Percentiles rank a stretch among this genome's conserved stretches.
phyloP scores from a whole-genome alignment of 2,329 filamentous ascomycete species.

The Colletotrichum incanum region DNA sequence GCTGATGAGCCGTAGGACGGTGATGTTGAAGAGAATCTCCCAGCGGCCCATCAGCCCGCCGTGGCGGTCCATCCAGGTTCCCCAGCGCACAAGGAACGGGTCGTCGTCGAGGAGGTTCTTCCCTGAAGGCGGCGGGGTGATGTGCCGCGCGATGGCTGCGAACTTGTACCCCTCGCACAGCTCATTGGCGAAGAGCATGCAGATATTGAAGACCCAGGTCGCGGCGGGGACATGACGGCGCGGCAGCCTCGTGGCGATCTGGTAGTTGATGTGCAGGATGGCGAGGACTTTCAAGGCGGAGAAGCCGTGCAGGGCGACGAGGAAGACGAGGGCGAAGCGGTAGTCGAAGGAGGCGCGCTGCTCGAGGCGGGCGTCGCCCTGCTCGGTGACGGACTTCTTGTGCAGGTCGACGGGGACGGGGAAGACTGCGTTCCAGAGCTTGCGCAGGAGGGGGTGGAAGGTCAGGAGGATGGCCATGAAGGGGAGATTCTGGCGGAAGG shows the following conservation, averaged over 20 bases:
- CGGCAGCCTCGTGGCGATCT: constrained; percentile 81
- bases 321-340: constrained; percentile 83
- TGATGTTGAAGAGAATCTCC: constrained; percentile 99
- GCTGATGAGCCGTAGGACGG: constrained; percentile 91
- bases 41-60: constrained; percentile 90
- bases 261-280: constrained; percentile 88
- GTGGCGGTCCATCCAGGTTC: constrained; percentile 81
- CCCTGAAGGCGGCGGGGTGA: constrained; percentile 56
- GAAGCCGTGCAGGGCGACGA: constrained; percentile 86
- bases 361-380: constrained; percentile 72
- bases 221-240: constrained; percentile 78
- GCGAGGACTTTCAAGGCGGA: constrained; percentile 86
- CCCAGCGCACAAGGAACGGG: constrained; percentile 71
- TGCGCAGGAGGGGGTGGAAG: constrained; percentile 85
- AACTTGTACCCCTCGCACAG: constrained; percentile 84
- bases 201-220: constrained; percentile 94
- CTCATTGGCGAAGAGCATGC: constrained; percentile 91
- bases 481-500: constrained; percentile 89
- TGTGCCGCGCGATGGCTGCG: constrained; percentile 70
- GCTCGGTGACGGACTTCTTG: constrained; percentile 54
- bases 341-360: constrained; percentile 88
- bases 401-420: constrained; percentile 52
- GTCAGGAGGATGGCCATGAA: constrained; percentile 82
- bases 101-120: constrained; percentile 54
- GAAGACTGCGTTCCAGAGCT: constrained; percentile 74